phyloP scores from a whole-genome alignment of 2,329 filamentous ascomycete genomes.

The Eutypa lata region DNA sequence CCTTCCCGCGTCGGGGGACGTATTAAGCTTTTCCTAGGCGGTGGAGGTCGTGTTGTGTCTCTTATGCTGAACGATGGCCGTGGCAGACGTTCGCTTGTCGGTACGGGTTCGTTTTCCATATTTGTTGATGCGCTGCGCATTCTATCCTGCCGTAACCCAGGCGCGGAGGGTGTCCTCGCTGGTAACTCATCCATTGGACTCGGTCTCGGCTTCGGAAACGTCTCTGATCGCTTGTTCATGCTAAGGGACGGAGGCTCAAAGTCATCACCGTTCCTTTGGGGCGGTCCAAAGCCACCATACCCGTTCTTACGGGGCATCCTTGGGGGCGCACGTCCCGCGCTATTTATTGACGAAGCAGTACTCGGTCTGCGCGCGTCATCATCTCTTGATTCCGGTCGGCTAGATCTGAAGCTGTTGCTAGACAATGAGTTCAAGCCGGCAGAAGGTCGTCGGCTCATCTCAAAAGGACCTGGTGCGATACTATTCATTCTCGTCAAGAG shows the following conservation, averaged over 20 bases:
- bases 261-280: constrained; percentile 34
- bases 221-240: constrained; percentile 46
- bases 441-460: constrained; percentile 37
- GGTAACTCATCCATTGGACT: constrained; percentile 30
- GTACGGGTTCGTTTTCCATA: constrained; percentile 3
- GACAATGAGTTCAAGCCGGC: too few relatives aligned
- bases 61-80: constrained; percentile 42
- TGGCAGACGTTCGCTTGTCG: constrained; percentile 25
- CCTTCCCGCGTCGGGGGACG: constrained; percentile 38
- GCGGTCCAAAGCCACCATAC: constrained; percentile 57
- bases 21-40: constrained; percentile 48
- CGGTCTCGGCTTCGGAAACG: constrained; percentile 43
- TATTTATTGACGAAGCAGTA: constrained; percentile 31
- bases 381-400: constrained; percentile 15
- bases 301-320: constrained; percentile 47
- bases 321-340: constrained; percentile 31
- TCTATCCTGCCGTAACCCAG: constrained; percentile 40
- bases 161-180: constrained; percentile 45
- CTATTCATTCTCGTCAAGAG: constrained; percentile 62
- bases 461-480: constrained; percentile 66
- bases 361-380: constrained; percentile 23
- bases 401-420: constrained; percentile 8
- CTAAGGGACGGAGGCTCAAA: constrained; percentile 36
- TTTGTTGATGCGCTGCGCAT: constrained; percentile 24
- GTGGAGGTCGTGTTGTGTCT: constrained; percentile 50